Base-by-base conservation (phyloP, 1,284 basidiomycete genomes). In the Leccinum angustisporum region DNA sequence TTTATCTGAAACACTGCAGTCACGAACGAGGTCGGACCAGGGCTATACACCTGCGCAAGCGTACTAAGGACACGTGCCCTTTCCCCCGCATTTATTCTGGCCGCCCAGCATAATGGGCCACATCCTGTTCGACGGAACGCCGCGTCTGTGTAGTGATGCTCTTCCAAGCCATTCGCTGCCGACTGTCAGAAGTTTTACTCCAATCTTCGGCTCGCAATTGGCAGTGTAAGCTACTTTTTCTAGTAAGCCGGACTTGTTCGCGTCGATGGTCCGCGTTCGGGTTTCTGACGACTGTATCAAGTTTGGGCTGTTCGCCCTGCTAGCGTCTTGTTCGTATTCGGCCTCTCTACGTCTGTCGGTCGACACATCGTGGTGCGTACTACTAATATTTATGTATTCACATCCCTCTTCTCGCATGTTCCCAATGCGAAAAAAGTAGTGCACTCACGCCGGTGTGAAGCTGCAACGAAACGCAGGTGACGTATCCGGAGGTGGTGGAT, bases 361-460 rank as follows among this genome's bases (percentile, higher is more conserved):
- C 60, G 54, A 8, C 25, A 3, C 13, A 6, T 70, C 3, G 61
- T 60, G 31, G 65, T 70, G 34, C 7, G 43, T 59, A 4, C 21
- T 7, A 38, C 21, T 7, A 38, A 14, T 14, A 16, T 21, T 13
- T 3, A 5, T 27, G 27, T 27, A 27, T 27, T 31, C 8, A 9
- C 30, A 31, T 31, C 7, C 30, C 30, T 31, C 4, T 34, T 56
- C 18, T 1, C 4, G 3, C 11, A 11, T 33, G 14, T n/a, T 5
- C 13, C 30, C 31, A 10, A 25, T 30, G 2, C 33, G 27, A 27
- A 36, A 36, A 36, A 13, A 7, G 14, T 16, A 25, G 27, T 16
- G 9, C 14, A n/a, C 50, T 51, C 25, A 51, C 9, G 27, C 27
- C 14, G 50, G 25, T 5, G 25, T 27, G 25, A 27, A 27, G 25